Base-by-base conservation (phyloP, 1,284 basidiomycete species). In the Tetrapyrgos nigripes region DNA sequence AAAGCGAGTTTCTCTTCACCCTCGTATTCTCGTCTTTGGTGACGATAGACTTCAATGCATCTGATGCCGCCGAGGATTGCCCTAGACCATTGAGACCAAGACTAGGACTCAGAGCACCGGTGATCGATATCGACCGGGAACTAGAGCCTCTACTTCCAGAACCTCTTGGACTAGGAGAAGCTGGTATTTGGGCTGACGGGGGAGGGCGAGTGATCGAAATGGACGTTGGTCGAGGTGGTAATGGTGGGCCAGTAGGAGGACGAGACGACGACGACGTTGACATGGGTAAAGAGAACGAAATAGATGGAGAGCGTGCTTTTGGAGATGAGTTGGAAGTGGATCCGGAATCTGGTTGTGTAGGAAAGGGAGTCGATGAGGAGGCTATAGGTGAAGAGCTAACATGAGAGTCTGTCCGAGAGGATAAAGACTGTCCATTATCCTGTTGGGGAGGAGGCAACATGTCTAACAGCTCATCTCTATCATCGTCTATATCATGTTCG, bases 151-250 rank as follows among this genome's bases (percentile, higher is more conserved):
- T 48, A 13, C 27, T 24, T 26, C 28, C 26, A 19, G 37, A 13
- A 23, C 44, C 40, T 9, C 28, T 21, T 13, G 27, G 24, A 13
- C 47, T 37, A 44, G 50, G 49, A 11, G 44, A 29, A 27, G 61
- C 50, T 23, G 52, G 45, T 28, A 27, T 52, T 13, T 59, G 53
- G 8, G 62, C 43, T 26, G 60, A 56, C 8, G 59, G 62, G n/a
- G 59, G 62, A 17, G 57, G 55, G 6, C 47, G 45, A 8, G 53
- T 50, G 57, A 28, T 62, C 57, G 45, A 57, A 14, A 40, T 65
- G 62, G 71, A 65, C n/a, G 72, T 70, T 2, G 82, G 78, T 46
- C 86, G 81, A 8, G 87, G 86, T 11, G 87, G 87, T 40, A 88
- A 73, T 21, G 86, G 86, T 0, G 87, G 87, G 13, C 84, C 83